These are phyloP conservation scores for Sugiyamaella neomexicana DNA, from an alignment of 1,139 yeast species.

Conservation along the genomic window DNA sequence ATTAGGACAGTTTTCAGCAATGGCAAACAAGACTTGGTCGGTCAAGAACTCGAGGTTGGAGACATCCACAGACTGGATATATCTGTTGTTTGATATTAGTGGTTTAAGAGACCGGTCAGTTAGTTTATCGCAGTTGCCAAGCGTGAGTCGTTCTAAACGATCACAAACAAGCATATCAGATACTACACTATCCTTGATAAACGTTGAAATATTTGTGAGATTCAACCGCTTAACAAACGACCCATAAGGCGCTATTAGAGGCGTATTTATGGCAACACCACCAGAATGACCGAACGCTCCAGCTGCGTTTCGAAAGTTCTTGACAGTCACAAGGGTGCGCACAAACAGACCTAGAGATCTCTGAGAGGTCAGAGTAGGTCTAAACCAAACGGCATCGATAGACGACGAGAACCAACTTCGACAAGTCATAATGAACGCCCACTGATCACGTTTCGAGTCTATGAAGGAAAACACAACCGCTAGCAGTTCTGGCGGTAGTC, in stretches of 20 bases:
- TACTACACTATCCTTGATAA: constrained; percentile 63
- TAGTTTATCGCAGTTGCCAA: constrained; percentile 74
- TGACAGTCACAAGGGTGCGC: constrained; percentile 30
- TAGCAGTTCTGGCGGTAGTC: constrained; percentile 79
- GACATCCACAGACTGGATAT: constrained; percentile 82
- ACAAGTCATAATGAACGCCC: constrained; percentile 72
- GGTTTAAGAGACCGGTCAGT: constrained; percentile 61
- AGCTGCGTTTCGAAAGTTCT: constrained; percentile 16
- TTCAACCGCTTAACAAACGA: constrained; percentile 76
- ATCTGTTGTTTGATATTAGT: constrained; percentile 63
- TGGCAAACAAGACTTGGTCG: constrained; percentile 68
- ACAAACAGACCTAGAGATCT: constrained; percentile 42
- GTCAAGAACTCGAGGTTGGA: constrained; percentile 73
- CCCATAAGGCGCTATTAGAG: constrained; percentile 50
- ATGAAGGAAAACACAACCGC: constrained; percentile 68
- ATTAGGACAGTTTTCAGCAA: constrained; percentile 70
- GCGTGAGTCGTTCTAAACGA: constrained; percentile 78
- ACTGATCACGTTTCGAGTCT: constrained; percentile 62
- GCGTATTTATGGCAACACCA: background rate
- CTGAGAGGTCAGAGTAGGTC: constrained; percentile 73
- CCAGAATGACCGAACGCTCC: constrained; percentile 12
- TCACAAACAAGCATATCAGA: constrained; percentile 48
- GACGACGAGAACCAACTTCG: constrained; percentile 78
- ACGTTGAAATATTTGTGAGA: constrained; percentile 68
- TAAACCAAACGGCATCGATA: constrained; percentile 82